Conservation (phyloP, 2,329 filamentous ascomycete species). For the Ceratocystis colombiana region DNA sequence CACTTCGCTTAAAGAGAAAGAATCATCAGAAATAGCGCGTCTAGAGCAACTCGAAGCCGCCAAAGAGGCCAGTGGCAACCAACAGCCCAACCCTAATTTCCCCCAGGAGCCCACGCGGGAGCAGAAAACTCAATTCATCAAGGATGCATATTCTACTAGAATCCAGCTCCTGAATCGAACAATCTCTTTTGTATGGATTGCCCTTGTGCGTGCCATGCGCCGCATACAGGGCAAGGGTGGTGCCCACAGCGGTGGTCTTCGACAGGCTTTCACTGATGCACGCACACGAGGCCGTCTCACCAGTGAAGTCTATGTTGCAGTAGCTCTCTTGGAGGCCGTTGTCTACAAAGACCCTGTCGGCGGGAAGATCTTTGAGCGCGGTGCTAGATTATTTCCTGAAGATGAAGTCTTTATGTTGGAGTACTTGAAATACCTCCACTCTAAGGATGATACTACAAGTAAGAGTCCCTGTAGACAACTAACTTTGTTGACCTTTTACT, state of each 20-base stretch:
- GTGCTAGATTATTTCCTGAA: slow-evolving; percentile 83
- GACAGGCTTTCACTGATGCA: slow-evolving; percentile 82
- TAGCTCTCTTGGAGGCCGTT: slow-evolving; percentile 85
- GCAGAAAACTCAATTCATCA: slow-evolving; percentile 50
- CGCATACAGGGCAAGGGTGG: slow-evolving; percentile 78
- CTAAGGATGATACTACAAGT: slow-evolving; percentile 89
- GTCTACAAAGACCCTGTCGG: slow-evolving; percentile 92
- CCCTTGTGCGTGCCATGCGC: slow-evolving; percentile 84
- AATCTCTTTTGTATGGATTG: slow-evolving; percentile 90
- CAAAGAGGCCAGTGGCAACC: slow-evolving; percentile 33
- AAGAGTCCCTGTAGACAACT: slow-evolving; percentile 34
- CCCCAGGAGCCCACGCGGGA: slow-evolving; percentile 39
- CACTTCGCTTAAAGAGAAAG: slow-evolving; percentile 57
- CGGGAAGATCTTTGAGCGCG: slow-evolving; percentile 90
- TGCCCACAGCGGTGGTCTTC: slow-evolving; percentile 60
- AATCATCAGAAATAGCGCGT: slow-evolving; percentile 47
- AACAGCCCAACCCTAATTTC: slow-evolving; percentile 21
- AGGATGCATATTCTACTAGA: slow-evolving; percentile 61
- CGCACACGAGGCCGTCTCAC: slow-evolving; percentile 77
- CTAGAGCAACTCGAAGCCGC: slow-evolving; percentile 44
- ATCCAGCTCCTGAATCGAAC: slow-evolving; percentile 68
- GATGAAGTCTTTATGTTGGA: slow-evolving; percentile 90
- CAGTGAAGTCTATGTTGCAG: slow-evolving; percentile 89
- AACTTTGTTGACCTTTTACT: slow-evolving; percentile 26
- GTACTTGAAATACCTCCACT: slow-evolving; percentile 89